Evolutionary conservation across 164 flowering plant species (phyloP).

Genomic region (Vitis rupestris): DNA sequence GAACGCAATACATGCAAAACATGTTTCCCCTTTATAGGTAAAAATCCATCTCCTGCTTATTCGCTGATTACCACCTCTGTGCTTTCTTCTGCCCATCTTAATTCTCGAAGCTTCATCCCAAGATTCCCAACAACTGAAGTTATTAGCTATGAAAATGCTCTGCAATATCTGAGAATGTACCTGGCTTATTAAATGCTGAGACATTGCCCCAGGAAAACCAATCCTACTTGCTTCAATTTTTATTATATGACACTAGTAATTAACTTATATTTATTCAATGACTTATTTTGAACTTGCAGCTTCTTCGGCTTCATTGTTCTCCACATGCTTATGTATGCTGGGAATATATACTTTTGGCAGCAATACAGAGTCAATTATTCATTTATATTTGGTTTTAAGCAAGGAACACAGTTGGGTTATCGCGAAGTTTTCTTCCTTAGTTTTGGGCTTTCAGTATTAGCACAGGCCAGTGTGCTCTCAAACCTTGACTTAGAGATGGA

Average conservation of each 20-base stretch:
- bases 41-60: neutral
- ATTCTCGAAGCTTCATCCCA: no score
- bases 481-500: conserved; percentile 64
- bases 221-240: no score
- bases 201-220: no score
- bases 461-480: conserved; percentile 47
- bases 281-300: conserved; percentile 30
- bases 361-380: conserved; percentile 59
- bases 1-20: conserved; percentile 46
- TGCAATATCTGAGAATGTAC: no score
- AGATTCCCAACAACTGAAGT: no score
- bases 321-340: conserved; percentile 63
- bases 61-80: no score
- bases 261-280: neutral
- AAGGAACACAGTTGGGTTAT: conserved; percentile 58
- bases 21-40: conserved; percentile 77
- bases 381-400: conserved; percentile 74
- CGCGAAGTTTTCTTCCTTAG: conserved; percentile 50
- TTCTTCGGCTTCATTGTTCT: conserved; percentile 58
- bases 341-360: conserved; percentile 59
- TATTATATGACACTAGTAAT: no score
- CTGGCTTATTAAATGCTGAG: no score
- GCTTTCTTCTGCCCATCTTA: no score
- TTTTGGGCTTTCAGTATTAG: conserved; percentile 38
- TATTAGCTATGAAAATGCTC: no score